Percentiles rank a stretch among this genome's conserved stretches.
phyloP scores from a whole-genome alignment of 176 grass and related monocot genomes.

The Puya raimondii region DNA sequence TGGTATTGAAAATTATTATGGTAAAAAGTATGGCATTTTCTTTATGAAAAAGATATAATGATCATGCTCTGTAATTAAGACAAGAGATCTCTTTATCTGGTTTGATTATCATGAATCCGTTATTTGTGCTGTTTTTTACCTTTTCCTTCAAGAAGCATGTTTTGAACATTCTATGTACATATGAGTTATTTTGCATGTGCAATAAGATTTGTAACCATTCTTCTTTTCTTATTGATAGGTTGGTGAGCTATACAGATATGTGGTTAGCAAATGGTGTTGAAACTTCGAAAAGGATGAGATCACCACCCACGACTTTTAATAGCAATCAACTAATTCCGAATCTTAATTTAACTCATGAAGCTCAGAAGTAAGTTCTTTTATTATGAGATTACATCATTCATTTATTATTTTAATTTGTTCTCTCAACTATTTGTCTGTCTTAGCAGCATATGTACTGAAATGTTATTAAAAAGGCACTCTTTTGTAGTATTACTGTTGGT shows the following conservation, averaged over 20 bases:
- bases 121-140: background rate
- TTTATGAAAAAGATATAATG: background rate
- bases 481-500: background rate
- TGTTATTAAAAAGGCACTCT: background rate
- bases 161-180: background rate
- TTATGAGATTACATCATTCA: conserved; percentile 18
- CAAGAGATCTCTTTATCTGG: background rate
- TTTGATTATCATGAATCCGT: background rate
- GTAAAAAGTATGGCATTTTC: too few species aligned
- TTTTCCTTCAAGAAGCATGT: conserved; percentile 1
- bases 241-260: conserved; percentile 33
- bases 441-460: background rate
- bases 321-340: conserved; percentile 25
- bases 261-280: conserved; percentile 41
- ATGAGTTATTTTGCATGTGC: background rate
- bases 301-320: conserved; percentile 29
- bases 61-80: background rate
- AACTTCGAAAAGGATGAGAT: conserved; percentile 42
- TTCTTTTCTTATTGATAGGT: conserved; percentile 23
- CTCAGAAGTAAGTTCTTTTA: conserved; percentile 37
- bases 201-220: conserved; percentile 2
- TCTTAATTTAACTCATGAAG: conserved; percentile 30
- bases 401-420: conserved; percentile 16
- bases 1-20: too few species aligned
- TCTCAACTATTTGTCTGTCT: background rate